Percentiles rank a stretch among this genome's conserved stretches.
phyloP scores from a whole-genome alignment of 805 yeast genomes.

The Myxozyma melibiosi region DNA sequence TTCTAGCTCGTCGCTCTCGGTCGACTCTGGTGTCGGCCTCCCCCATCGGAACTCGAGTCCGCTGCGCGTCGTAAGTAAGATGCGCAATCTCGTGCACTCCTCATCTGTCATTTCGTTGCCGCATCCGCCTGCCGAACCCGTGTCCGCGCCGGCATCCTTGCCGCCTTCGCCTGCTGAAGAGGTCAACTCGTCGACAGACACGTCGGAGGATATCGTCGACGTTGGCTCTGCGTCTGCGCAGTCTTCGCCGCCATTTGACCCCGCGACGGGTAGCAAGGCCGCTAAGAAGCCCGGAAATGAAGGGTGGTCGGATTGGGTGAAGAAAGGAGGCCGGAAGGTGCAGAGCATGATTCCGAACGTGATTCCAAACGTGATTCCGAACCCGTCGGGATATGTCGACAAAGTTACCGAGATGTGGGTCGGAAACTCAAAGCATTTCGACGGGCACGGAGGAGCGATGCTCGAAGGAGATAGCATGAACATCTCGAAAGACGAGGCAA shows the following conservation, averaged over 20 bases:
- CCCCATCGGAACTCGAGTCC: slow-evolving; percentile 1
- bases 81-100: not conserved
- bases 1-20: not conserved
- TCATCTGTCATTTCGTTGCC: not conserved
- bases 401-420: slow-evolving; percentile 56
- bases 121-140: not conserved
- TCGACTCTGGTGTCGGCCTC: too few species aligned
- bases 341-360: slow-evolving; percentile 24
- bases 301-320: slow-evolving; percentile 36
- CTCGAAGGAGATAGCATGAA: slow-evolving; percentile 50
- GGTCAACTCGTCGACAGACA: slow-evolving; percentile 3
- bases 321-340: slow-evolving; percentile 31
- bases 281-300: slow-evolving; percentile 13
- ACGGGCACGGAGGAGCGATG: slow-evolving; percentile 34
- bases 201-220: slow-evolving; percentile 26
- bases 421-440: slow-evolving; percentile 65
- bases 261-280: not conserved
- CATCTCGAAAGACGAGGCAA: slow-evolving; percentile 42
- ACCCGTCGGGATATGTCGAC: slow-evolving; percentile 34
- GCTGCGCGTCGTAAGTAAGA: not conserved
- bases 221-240: slow-evolving; percentile 10
- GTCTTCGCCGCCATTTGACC: slow-evolving; percentile 2
- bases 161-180: not conserved
- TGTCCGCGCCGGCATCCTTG: not conserved
- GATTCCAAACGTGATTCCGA: slow-evolving; percentile 1